These are phyloP conservation scores for Fusarium lyarnte DNA, from an alignment of 2,329 filamentous ascomycete genomes.

Conservation along the genomic window DNA sequence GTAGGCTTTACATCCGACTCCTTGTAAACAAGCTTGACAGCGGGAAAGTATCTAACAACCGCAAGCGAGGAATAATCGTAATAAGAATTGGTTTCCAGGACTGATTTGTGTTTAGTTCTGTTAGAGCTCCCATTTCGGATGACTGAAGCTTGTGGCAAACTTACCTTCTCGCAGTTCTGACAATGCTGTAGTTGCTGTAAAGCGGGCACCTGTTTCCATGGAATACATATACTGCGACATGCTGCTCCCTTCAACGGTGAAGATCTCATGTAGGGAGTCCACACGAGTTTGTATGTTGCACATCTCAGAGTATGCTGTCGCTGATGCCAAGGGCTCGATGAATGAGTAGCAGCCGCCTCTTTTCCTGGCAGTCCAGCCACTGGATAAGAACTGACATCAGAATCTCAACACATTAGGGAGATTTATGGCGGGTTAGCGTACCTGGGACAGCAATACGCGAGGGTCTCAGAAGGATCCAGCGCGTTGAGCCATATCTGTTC, in stretches of 20 bases:
- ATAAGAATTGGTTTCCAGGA: too few species aligned
- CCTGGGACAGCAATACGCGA: slow-evolving; percentile 39
- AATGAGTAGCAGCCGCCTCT: slow-evolving; percentile 19
- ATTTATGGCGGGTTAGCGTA: background rate
- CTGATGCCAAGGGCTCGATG: background rate
- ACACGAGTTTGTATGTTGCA: background rate
- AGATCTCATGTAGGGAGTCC: background rate
- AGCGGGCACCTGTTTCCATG: too few species aligned
- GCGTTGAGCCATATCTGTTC: background rate
- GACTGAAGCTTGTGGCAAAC: too few species aligned
- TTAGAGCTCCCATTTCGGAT: too few species aligned
- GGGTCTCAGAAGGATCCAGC: slow-evolving; percentile 24
- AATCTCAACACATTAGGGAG: too few species aligned
- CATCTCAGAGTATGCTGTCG: background rate
- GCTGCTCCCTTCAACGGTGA: background rate
- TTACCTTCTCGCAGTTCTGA: too few species aligned
- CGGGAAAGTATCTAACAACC: background rate
- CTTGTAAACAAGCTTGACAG: slow-evolving; percentile 23
- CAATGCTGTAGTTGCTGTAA: too few species aligned
- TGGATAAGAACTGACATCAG: background rate
- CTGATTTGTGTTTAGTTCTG: too few species aligned
- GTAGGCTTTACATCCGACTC: background rate
- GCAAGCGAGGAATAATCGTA: background rate
- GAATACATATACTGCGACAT: background rate
- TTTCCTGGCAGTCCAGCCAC: slow-evolving; percentile 18